Conservation (phyloP, 345 rosid species). For the Murraya paniculata region DNA sequence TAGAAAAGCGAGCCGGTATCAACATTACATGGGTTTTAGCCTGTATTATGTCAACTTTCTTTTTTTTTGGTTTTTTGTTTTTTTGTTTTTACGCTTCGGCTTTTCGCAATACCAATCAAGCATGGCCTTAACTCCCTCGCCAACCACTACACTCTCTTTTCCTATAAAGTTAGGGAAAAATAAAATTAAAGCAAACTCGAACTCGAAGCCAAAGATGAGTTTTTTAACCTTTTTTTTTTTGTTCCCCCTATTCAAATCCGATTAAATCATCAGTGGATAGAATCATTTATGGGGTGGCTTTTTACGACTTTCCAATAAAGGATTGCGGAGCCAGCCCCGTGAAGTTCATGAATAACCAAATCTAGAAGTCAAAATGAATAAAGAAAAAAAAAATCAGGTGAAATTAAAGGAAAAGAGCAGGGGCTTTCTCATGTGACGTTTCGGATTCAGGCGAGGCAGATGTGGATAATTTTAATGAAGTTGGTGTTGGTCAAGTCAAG, state of each 20-base stretch:
- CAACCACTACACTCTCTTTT: too few relatives aligned
- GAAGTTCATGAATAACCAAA: neutral
- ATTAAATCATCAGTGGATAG: too few relatives aligned
- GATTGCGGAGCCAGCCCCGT: neutral
- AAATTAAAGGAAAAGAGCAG: neutral
- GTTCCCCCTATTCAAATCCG: too few relatives aligned
- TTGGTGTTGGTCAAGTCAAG: neutral
- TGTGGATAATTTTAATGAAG: neutral
- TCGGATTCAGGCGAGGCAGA: neutral
- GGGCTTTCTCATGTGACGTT: neutral
- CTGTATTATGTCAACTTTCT: too few relatives aligned
- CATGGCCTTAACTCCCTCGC: neutral
- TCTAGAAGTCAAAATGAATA: neutral
- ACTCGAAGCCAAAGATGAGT: too few relatives aligned
- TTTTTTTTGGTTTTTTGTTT: too few relatives aligned
- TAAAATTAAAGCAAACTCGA: too few relatives aligned
- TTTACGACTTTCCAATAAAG: neutral
- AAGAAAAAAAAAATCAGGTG: neutral
- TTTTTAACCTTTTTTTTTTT: too few relatives aligned
- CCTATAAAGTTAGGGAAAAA: too few relatives aligned
- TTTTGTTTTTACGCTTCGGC: neutral
- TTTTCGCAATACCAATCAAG: neutral
- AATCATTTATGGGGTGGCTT: too few relatives aligned
- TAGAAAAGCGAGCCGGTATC: neutral
- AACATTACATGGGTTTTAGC: neutral